Evolutionary conservation across 1,284 basidiomycete genomes (phyloP), one percentile per base, ranked within the genome.

Genomic region (Rhodotorula sp.): DNA sequence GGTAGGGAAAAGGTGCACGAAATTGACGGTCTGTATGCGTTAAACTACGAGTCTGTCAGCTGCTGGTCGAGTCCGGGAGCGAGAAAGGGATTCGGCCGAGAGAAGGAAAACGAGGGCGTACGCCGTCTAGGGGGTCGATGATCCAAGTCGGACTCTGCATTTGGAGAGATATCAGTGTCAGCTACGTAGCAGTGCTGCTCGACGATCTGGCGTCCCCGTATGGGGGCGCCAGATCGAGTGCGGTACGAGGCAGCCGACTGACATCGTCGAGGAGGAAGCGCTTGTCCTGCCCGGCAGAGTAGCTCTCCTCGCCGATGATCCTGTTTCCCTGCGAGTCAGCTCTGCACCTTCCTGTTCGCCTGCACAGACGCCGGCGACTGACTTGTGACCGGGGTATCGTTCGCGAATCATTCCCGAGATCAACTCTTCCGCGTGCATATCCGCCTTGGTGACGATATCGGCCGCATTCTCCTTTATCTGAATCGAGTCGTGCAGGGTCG

Each of bases 61-160:
- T 54, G 2, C 10, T 26, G 14, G n/a, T 15, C 26, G 18, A 45
- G 51, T 42, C 37, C 37, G 37, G 3, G 24, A 2, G 6, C 10
- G 10, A 10, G 30, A 49, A 30, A 24, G n/a, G 53, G 10, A 29
- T 29, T 15, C 17, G 24, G 18, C 12, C 45, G 54, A 20, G 42
- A 42, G 26, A 24, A 45, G 62, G 37, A 42, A 12, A 42, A 8
- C 10, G 37, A 42, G 10, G 37, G 37, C 73, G 42, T 18, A 77
- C 77, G 7, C 74, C 78, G 59, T 79, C 78, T 14, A 79, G 65
- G 8, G 78, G 78, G 48, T 79, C 78, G 26, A 79, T 70, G 49
- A 79, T 77, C 77, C 77, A 78, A 3, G 78, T 79, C 37, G 76
- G 76, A 22, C 67, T 70, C 77, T 78, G 62, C 20, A 3, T 17